Evolutionary conservation across 2,329 filamentous ascomycete species (phyloP).

Genomic region (Westerdykella aurantiaca): DNA sequence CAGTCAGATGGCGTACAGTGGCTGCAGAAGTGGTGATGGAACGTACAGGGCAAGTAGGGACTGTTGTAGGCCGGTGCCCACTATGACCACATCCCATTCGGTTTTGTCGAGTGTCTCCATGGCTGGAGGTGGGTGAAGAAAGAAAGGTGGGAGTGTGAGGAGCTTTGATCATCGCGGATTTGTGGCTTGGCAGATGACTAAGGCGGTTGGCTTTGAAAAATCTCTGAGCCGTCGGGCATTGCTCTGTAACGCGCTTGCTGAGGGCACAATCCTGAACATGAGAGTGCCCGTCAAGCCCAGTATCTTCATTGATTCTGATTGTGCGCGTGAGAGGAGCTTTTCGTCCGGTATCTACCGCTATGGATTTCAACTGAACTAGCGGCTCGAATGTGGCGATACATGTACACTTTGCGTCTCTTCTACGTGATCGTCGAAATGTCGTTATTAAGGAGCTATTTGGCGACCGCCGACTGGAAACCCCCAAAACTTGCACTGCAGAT

Average conservation of each 20-base stretch:
- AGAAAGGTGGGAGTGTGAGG: conserved; percentile 13
- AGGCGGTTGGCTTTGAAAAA: conserved; percentile 22
- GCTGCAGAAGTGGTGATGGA: conserved; percentile 8
- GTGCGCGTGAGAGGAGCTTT: conserved; percentile 38
- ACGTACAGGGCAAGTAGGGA: conserved; percentile 51
- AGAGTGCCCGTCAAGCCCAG: conserved; percentile 30
- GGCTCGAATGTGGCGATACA: conserved; percentile 49
- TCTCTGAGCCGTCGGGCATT: conserved; percentile 10
- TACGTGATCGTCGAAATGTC: too few species aligned
- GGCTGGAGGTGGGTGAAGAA: conserved; percentile 11
- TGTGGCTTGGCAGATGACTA: conserved; percentile 29
- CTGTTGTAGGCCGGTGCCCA: conserved; percentile 49
- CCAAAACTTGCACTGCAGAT: too few species aligned
- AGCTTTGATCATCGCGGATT: conserved; percentile 14
- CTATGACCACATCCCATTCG: conserved; percentile 49
- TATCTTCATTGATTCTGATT: conserved; percentile 42
- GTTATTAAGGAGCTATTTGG: too few species aligned
- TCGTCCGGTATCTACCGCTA: conserved; percentile 50
- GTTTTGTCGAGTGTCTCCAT: conserved; percentile 49
- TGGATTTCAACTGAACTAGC: conserved; percentile 45
- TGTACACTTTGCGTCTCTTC: conserved; percentile 2
- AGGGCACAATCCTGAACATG: conserved; percentile 30
- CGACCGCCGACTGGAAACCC: too few species aligned
- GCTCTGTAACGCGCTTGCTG: conserved; percentile 33
- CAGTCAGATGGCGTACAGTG: conserved; percentile 58